phyloP scores from a whole-genome alignment of 2,329 filamentous ascomycete genomes.

The Pezicula carpinea region DNA sequence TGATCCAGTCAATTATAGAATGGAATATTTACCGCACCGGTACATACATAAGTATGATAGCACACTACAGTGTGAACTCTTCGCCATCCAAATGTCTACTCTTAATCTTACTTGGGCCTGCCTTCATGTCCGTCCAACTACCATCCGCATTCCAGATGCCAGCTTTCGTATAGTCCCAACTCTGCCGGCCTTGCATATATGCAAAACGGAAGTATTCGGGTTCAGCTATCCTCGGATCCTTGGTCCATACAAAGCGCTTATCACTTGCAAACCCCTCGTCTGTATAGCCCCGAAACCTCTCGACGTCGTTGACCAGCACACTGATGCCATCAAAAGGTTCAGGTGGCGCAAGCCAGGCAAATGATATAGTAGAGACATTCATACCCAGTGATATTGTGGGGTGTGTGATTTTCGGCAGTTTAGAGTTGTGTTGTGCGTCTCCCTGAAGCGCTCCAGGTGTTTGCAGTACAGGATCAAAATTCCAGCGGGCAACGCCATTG shows the following conservation, averaged over 20 bases:
- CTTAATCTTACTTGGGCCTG: conserved; percentile 26
- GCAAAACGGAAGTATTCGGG: conserved; percentile 77
- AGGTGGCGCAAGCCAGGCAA: conserved; percentile 34
- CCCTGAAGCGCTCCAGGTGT: conserved; percentile 69
- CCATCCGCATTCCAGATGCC: conserved; percentile 63
- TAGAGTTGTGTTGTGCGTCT: conserved; percentile 58
- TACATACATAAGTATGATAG: no score
- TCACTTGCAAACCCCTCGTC: conserved; percentile 41
- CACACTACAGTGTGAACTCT: neutral
- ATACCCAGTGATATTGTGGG: conserved; percentile 45
- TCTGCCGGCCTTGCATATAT: conserved; percentile 60
- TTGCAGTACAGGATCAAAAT: conserved; percentile 83
- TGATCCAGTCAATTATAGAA: no score
- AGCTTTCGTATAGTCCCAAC: conserved; percentile 71
- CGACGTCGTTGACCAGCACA: conserved; percentile 80
- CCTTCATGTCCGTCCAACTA: conserved; percentile 59
- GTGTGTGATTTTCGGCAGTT: conserved; percentile 49
- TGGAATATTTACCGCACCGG: no score
- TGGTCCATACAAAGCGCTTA: conserved; percentile 54
- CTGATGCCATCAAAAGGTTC: conserved; percentile 68
- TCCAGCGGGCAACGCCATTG: conserved; percentile 92
- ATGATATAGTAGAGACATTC: conserved; percentile 37
- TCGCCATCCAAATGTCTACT: conserved; percentile 18
- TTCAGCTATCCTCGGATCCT: conserved; percentile 38
- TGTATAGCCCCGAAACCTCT: conserved; percentile 71